A percentile compares a stretch with the other conserved stretches of the same genome.
Evolutionary conservation across 495 filamentous ascomycete species (phyloP).

Genomic region (Barbatosphaeria neglecta): DNA sequence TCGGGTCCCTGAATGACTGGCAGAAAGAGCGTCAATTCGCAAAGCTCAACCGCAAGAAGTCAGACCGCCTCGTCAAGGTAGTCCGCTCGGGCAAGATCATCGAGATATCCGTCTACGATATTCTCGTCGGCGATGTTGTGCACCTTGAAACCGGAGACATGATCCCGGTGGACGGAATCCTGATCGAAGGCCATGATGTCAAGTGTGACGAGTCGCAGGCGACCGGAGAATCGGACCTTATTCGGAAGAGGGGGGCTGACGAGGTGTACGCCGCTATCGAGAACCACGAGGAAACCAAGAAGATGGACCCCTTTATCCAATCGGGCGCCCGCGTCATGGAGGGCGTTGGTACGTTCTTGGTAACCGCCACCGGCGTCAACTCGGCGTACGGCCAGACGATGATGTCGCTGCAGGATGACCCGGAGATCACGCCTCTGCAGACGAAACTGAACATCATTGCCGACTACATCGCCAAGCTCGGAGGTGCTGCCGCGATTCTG

Average conservation of each 20-base stretch:
- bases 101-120: constrained; percentile 59
- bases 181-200: constrained; percentile 59
- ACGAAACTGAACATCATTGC: constrained; percentile 84
- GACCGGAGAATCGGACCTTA: constrained; percentile 74
- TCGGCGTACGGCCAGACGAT: constrained; percentile 85
- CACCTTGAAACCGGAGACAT: constrained; percentile 66
- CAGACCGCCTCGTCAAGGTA: constrained; percentile 68
- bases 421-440: constrained; percentile 89
- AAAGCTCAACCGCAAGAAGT: constrained; percentile 67
- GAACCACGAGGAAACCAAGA: constrained; percentile 58
- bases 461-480: constrained; percentile 89
- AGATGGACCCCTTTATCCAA: constrained; percentile 88
- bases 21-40: constrained; percentile 74
- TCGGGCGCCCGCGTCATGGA: constrained; percentile 89
- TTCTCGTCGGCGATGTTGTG: constrained; percentile 62
- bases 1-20: constrained; percentile 66
- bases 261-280: constrained; percentile 76
- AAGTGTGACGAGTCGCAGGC: constrained; percentile 78
- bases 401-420: constrained; percentile 84
- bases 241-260: constrained; percentile 59
- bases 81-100: constrained; percentile 64
- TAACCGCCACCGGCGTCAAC: constrained; percentile 79
- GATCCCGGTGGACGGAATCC: constrained; percentile 64
- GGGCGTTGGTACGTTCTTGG: constrained; percentile 74
- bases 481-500: constrained; percentile 69